Base-by-base conservation (phyloP, 441 rosid species). In the Populus hybrid region DNA sequence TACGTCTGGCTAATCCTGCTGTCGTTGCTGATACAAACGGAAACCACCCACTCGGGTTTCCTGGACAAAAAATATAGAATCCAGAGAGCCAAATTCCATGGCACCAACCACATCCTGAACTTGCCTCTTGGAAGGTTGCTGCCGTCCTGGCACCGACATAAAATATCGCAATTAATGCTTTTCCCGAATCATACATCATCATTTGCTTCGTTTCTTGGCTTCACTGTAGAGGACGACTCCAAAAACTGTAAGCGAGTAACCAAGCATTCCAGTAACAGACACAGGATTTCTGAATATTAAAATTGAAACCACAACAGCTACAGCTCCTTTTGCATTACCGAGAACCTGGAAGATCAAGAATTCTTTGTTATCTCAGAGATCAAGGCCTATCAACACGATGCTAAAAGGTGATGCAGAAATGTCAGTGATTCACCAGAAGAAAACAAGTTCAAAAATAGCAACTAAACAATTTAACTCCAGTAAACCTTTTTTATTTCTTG, bases 321-420 rank as follows among this genome's bases (percentile, higher is more conserved):
- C 90, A 1, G 90, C 90, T 9, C 89, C 89, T 76, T 87, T 87
- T 26, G 90, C 90, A 59, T 83, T 87, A 24, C 89, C 89, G 23
- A 86, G 79, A 57, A 87, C 89, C 89, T 87, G 82, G 61, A 75
- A 78, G 24, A 80, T 32, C n/a, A 57, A 28, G 9, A 61, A 32
- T 40, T n/a, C 30, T 14, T 68, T 67, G 66, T 61, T 28, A 70
- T 35, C 16, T 21, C 18, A 35, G 8, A 69, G 36, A 19, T 9
- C 18, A 67, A 30, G 65, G 6, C 28, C 16, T 14, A 26, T 0
- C 34, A 34, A 32, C 36, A 66, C 26, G n/a, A 65, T 7, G 14
- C n/a, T 16, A 2, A 24, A 36, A 65, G 28, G 18, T 42, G 16
- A 11, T 2, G 16, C 14, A 42, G 50, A 42, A 14, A 46, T 46